phyloP scores from a whole-genome alignment of 78 protist genomes.

The Dictyostelium intermedium region DNA sequence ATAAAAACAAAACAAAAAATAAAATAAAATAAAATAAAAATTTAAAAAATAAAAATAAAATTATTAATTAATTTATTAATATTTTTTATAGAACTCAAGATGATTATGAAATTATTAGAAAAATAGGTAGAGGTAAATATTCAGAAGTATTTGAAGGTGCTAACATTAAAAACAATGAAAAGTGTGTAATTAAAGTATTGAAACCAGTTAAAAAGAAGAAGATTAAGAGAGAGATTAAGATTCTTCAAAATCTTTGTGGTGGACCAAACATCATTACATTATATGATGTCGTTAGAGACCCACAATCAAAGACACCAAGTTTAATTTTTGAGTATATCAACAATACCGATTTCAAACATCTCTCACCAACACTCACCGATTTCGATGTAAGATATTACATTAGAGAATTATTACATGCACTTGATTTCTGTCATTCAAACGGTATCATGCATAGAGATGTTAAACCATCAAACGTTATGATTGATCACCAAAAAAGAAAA shows the following conservation, averaged over 20 bases:
- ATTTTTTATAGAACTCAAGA: slow-evolving; percentile 80
- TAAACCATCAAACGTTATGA: slow-evolving; percentile 98
- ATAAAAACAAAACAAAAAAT: too few relatives aligned
- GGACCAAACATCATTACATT: slow-evolving; percentile 98
- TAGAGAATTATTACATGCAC: slow-evolving; percentile 95
- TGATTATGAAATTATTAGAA: slow-evolving; percentile 95
- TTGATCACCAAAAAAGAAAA: slow-evolving; percentile 96
- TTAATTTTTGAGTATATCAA: slow-evolving; percentile 97
- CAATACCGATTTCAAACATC: slow-evolving; percentile 94
- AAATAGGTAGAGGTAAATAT: slow-evolving; percentile 99
- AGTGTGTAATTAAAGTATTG: slow-evolving; percentile 90
- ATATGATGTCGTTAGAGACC: slow-evolving; percentile 97
- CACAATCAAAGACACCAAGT: slow-evolving; percentile 95
- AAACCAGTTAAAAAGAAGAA: slow-evolving; percentile 96
- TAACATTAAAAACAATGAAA: slow-evolving; percentile 62
- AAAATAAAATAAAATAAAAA: not conserved
- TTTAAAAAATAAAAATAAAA: not conserved
- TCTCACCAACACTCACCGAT: slow-evolving; percentile 97
- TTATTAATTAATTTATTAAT: not conserved
- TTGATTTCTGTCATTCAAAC: slow-evolving; percentile 96
- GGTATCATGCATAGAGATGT: slow-evolving; percentile 99
- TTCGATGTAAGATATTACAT: slow-evolving; percentile 97
- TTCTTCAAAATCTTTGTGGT: slow-evolving; percentile 96
- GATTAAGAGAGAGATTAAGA: slow-evolving; percentile 98
- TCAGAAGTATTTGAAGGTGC: slow-evolving; percentile 99